A percentile compares a stretch with the other conserved stretches of the same genome.
These are phyloP conservation scores for Nemania sp. DNA, from an alignment of 2,329 filamentous ascomycete genomes.

Conservation along the genomic window DNA sequence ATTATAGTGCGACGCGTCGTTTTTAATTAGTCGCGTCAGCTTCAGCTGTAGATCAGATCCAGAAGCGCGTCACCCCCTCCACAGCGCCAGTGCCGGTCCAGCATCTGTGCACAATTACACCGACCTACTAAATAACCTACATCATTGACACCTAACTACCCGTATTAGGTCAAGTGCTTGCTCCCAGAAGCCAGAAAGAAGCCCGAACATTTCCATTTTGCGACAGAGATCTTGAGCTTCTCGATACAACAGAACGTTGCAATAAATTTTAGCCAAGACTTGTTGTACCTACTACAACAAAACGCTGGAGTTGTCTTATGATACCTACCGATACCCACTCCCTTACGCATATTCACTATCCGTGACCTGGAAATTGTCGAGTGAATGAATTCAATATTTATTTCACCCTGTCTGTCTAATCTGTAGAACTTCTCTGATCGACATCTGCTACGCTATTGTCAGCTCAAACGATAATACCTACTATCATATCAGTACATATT, in stretches of 20 bases:
- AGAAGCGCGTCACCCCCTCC: slow-evolving; percentile 27
- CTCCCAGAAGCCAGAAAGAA: neutral
- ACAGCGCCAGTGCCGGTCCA: slow-evolving; percentile 4
- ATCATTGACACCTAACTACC: slow-evolving; percentile 23
- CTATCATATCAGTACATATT: slow-evolving; percentile 7
- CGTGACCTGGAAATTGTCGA: neutral
- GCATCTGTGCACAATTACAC: slow-evolving; percentile 8
- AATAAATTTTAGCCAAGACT: neutral
- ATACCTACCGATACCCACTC: neutral
- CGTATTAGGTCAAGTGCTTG: slow-evolving; percentile 28
- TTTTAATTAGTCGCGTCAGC: slow-evolving; percentile 25
- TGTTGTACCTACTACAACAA: neutral
- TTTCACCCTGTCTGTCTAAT: neutral
- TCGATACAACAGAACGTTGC: neutral
- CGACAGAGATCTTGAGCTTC: neutral
- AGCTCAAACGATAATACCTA: neutral
- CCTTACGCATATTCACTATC: neutral
- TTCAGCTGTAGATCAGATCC: slow-evolving; percentile 9
- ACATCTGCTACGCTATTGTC: neutral
- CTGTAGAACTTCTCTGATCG: neutral
- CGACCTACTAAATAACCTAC: neutral
- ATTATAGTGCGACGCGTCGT: slow-evolving; percentile 23
- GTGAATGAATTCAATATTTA: neutral
- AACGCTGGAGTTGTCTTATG: neutral
- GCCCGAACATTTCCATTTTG: neutral